These are phyloP conservation scores for Staphylotrichum tortipilum DNA, from an alignment of 495 filamentous ascomycete genomes.

Conservation along the genomic window DNA sequence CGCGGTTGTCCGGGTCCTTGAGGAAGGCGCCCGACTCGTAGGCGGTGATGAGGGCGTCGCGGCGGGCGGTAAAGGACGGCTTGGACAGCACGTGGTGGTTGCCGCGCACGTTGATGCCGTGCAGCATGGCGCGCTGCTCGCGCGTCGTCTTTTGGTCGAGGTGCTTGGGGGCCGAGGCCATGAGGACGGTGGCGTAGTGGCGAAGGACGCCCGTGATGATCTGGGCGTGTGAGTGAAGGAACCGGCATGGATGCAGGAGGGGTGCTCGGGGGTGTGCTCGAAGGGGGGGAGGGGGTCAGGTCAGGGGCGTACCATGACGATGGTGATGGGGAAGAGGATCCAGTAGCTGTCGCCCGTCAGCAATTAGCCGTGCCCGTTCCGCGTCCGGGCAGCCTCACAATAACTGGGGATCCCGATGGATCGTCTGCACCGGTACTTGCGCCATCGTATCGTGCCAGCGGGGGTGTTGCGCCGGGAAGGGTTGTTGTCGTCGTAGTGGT, in stretches of 20 bases:
- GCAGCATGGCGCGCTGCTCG: conserved; percentile 80
- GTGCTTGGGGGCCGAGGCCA: conserved; percentile 79
- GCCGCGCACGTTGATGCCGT: conserved; percentile 73
- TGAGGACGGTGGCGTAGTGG: conserved; percentile 87
- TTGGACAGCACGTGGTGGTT: conserved; percentile 67
- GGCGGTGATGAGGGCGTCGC: conserved; percentile 66
- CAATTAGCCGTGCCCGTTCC: not conserved
- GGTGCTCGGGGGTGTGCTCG: no score
- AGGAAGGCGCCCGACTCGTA: conserved; percentile 81
- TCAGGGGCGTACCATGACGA: conserved; percentile 71
- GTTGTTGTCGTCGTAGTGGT: not conserved
- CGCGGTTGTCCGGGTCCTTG: conserved; percentile 76
- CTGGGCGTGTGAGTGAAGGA: conserved; percentile 44
- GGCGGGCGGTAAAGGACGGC: conserved; percentile 67
- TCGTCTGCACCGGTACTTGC: conserved; percentile 80
- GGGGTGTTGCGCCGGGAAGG: not conserved
- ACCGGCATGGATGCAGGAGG: no score
- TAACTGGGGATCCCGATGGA: conserved; percentile 96
- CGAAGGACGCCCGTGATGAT: conserved; percentile 91
- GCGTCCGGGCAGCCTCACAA: conserved; percentile 53
- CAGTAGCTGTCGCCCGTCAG: conserved; percentile 62
- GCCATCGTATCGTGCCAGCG: conserved; percentile 53
- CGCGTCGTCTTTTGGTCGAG: conserved; percentile 64
- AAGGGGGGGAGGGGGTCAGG: not conserved
- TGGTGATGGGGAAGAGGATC: conserved; percentile 93